phyloP scores from a whole-genome alignment of 1,284 basidiomycete species.

The Malassezia pachydermatis region DNA sequence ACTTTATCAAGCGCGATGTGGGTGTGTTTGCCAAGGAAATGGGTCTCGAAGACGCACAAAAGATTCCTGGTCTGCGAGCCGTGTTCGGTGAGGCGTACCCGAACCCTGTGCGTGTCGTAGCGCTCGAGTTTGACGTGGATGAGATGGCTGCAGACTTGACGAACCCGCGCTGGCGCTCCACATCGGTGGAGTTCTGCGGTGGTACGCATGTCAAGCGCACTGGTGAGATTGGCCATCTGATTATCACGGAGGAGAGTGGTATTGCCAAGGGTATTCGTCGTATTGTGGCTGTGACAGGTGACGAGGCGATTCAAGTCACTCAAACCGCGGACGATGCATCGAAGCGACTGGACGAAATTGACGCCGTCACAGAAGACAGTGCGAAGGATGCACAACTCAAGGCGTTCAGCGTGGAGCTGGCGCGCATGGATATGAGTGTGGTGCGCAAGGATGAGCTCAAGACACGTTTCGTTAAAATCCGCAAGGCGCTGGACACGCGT shows the following conservation, averaged over 20 bases:
- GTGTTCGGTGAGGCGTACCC: slow-evolving; percentile 98
- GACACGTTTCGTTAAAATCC: slow-evolving; percentile 61
- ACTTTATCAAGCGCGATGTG: slow-evolving; percentile 83
- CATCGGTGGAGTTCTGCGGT: slow-evolving; percentile 93
- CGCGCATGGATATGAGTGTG: slow-evolving; percentile 75
- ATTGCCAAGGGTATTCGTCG: slow-evolving; percentile 96
- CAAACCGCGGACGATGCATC: slow-evolving; percentile 62
- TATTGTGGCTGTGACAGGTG: slow-evolving; percentile 84
- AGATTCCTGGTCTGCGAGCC: slow-evolving; percentile 84
- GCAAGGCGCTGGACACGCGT: slow-evolving; percentile 75
- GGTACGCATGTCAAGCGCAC: slow-evolving; percentile 93
- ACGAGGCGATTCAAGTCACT: slow-evolving; percentile 74
- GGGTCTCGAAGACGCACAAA: slow-evolving; percentile 65
- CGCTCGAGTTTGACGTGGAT: slow-evolving; percentile 73
- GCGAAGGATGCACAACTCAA: slow-evolving; percentile 73
- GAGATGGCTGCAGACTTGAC: slow-evolving; percentile 74
- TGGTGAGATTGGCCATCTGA: slow-evolving; percentile 88
- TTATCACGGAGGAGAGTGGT: slow-evolving; percentile 86
- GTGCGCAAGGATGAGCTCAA: slow-evolving; percentile 70
- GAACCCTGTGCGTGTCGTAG: slow-evolving; percentile 89
- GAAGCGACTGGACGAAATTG: slow-evolving; percentile 59
- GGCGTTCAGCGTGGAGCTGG: slow-evolving; percentile 73
- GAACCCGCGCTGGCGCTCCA: slow-evolving; percentile 78
- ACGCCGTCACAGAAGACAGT: slow-evolving; percentile 61
- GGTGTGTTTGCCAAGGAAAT: slow-evolving; percentile 81